These are phyloP conservation scores for Cercospora janseana DNA, from an alignment of 2,329 filamentous ascomycete genomes.

Conservation along the genomic window DNA sequence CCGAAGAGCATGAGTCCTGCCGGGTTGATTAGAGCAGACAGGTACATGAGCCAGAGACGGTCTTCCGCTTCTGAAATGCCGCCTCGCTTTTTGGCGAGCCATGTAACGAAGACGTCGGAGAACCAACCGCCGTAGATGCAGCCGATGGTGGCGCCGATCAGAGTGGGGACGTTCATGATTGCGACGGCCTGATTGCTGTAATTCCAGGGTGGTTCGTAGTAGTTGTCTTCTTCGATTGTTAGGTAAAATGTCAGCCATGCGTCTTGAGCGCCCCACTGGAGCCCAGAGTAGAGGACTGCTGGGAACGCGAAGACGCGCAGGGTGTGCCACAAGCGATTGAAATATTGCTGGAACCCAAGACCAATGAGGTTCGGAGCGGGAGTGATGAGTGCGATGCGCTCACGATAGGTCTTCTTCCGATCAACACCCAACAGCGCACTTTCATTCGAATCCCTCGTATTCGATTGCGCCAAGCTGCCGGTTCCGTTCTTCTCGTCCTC, in stretches of 20 bases:
- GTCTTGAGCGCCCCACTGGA: slow-evolving; percentile 61
- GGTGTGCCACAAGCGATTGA: slow-evolving; percentile 54
- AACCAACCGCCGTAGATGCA: slow-evolving; percentile 59
- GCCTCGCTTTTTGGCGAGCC: slow-evolving; percentile 54
- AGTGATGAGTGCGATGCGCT: slow-evolving; percentile 57
- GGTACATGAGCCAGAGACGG: slow-evolving; percentile 53
- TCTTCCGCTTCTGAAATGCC: slow-evolving; percentile 58
- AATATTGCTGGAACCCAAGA: slow-evolving; percentile 55
- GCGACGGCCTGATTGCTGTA: slow-evolving; percentile 55
- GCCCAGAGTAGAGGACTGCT: slow-evolving; percentile 56
- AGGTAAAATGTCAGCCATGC: slow-evolving; percentile 61
- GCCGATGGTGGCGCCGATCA: slow-evolving; percentile 56
- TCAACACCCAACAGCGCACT: slow-evolving; percentile 18
- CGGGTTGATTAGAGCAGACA: slow-evolving; percentile 52
- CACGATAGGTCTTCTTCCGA: slow-evolving; percentile 51
- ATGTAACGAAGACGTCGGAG: slow-evolving; percentile 56
- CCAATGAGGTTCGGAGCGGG: slow-evolving; percentile 56
- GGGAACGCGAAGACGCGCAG: slow-evolving; percentile 59
- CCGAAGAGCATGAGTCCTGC: slow-evolving; percentile 55
- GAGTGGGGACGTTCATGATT: slow-evolving; percentile 58
- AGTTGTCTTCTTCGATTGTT: slow-evolving; percentile 58
- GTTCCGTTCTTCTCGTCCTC: slow-evolving; percentile 22
- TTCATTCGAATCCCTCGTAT: slow-evolving; percentile 12
- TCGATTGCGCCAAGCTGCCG: neutral
- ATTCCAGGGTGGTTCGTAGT: slow-evolving; percentile 55